Evolutionary conservation across 192 early-diverging fungal genomes (phyloP), one percentile per base, ranked within the genome.

Genomic region (Coemansia sp.): DNA sequence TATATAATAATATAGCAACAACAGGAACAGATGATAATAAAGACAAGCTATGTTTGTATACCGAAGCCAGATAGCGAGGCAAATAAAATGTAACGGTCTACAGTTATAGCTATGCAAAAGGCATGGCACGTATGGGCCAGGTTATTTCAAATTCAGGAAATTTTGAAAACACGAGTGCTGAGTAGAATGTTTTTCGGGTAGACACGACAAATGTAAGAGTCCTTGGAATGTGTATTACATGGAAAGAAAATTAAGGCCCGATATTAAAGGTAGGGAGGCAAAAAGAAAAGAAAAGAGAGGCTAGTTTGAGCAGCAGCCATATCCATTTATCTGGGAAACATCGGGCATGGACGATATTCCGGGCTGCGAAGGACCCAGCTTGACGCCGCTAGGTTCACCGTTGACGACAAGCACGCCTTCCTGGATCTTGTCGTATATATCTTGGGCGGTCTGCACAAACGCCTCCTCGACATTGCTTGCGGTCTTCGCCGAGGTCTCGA

Each of bases 401-500:
- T 82, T 83, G 22, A 90, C 84, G 49, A 89, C 89, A 75, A 91
- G 86, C 59, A 89, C 84, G 15, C 90, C 90, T 62, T 83, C 73
- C 62, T 89, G 87, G 57, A 93, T 91, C 79, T 93, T 93, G 33
- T 88, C 87, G 63, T 91, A 89, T 34, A 93, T 89, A 62, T 93
- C 89, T 61, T 87, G 84, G 33, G 91, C 90, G 22, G 89, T 91
- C 66, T 87, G 85, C n/a, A 87, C 85, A 83, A 91, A 93, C 4
- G 89, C 89, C 72, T 88, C 73, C 55, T 95, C 91, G 40, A 96
- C 93, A 56, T 95, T 93, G 50, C 84, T 87, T 23, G 92, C 90
- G 1, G 93, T 89, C 73, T 95, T 95, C 25, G 95, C 94, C 1
- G 89, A 91, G 0, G 95, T 94, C 68, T 97, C 95, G 65, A 95